Evolutionary conservation across 768 basidiomycete genomes (phyloP), one percentile per base, ranked within the genome.

Genomic region (Panellus pusillus): DNA sequence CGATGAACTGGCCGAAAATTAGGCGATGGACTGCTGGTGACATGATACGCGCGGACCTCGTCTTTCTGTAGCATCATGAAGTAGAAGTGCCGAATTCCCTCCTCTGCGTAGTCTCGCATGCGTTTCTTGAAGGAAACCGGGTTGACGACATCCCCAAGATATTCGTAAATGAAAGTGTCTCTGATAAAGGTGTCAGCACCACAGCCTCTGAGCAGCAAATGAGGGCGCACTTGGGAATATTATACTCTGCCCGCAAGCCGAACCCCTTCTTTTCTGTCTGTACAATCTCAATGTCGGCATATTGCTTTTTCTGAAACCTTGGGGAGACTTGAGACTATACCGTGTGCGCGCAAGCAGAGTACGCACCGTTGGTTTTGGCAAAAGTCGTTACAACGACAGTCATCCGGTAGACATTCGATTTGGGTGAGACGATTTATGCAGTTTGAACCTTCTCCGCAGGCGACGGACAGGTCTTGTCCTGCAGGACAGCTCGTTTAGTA

Each of bases 51-150:
- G 70, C 83, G 50, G 61, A 93, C 95, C 81, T 98, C 94, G 61
- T 96, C 94, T 66, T 91, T 93, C 73, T 99, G 97, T 53, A 99
- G 71, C 90, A 96, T 95, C 97, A 98, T 99, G 68, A 99, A 99
- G 74, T 98, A 99, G 63, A 98, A 99, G 69, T 98, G 97, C 47
- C 82, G 79, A 60, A 98, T 93, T 15, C 96, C 96, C 67, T 97
- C 92, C 39, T 86, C 82, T 2, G 84, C 95, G 67, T 99, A 99
- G 9, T 88, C 87, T 36, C 89, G 82, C 93, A 99, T 98, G 28
- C 96, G 85, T 69, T 91, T 93, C 71, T 89, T 83, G 68, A 99
- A 97, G 14, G 89, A 87, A 11, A 75, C 73, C 32, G 92, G 89
- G 53, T 83, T 88, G 61, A 99, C 91, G 18, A 99, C 93, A 58